Evolutionary conservation across 2,329 filamentous ascomycete species (phyloP).

Genomic region (Nigrospora oryzae): DNA sequence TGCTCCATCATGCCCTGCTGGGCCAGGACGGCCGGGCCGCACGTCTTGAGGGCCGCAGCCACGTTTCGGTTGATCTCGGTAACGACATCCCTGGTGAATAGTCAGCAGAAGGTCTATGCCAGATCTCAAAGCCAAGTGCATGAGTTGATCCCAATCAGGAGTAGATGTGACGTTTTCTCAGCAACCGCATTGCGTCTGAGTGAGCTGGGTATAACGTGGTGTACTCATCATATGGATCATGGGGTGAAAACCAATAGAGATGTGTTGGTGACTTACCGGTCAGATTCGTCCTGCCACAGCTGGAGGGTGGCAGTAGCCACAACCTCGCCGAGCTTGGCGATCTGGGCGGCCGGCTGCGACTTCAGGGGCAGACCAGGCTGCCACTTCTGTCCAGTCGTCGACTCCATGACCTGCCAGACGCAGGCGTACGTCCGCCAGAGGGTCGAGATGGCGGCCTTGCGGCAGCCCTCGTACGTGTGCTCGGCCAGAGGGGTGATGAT

Average conservation of each 20-base stretch:
- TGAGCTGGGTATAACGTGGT: slow-evolving; percentile 98
- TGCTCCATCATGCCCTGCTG: slow-evolving; percentile 67
- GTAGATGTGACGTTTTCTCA: slow-evolving; percentile 65
- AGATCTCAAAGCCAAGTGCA: slow-evolving; percentile 9
- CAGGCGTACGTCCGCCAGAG: slow-evolving; percentile 90
- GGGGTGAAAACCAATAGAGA: slow-evolving; percentile 5
- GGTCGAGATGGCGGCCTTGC: slow-evolving; percentile 84
- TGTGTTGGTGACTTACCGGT: slow-evolving; percentile 63
- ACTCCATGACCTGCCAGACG: slow-evolving; percentile 81
- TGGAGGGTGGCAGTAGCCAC: slow-evolving; percentile 77
- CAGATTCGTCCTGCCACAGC: slow-evolving; percentile 82
- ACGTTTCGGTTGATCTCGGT: slow-evolving; percentile 94
- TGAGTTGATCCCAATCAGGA: slow-evolving; percentile 18
- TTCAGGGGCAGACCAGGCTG: slow-evolving; percentile 78
- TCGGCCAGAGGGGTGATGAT: slow-evolving; percentile 73
- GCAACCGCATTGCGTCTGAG: slow-evolving; percentile 92
- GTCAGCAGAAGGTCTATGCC: slow-evolving; percentile 25
- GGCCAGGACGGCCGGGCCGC: slow-evolving; percentile 76
- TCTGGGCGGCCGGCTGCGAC: slow-evolving; percentile 66
- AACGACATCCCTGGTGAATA: slow-evolving; percentile 61
- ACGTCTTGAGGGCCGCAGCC: slow-evolving; percentile 81
- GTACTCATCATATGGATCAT: slow-evolving; percentile 67
- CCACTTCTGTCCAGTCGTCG: slow-evolving; percentile 75
- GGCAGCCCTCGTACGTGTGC: slow-evolving; percentile 86
- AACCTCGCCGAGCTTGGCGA: slow-evolving; percentile 78